A percentile compares a stretch with the other conserved stretches of the same genome.
Evolutionary conservation across 352 stramenopile genomes (phyloP).

Genomic region (Pythium sukuiense): DNA sequence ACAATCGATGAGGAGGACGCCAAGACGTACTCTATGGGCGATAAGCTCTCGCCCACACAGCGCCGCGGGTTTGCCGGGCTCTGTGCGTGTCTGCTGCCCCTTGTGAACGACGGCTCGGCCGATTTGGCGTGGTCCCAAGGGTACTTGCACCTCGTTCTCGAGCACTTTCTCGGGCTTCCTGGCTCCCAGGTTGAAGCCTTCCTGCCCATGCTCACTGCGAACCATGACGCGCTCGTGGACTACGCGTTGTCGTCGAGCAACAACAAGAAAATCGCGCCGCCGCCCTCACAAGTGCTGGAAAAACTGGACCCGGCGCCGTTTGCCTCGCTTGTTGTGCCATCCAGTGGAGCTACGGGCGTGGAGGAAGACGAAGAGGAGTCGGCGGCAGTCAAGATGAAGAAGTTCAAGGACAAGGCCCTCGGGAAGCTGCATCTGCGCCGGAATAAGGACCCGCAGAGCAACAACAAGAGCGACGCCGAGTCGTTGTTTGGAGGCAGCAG

Average conservation of each 20-base stretch:
- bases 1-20: conserved; percentile 23
- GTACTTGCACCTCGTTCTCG: conserved; percentile 65
- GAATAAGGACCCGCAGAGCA: conserved; percentile 35
- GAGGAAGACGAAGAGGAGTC: neutral
- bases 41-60: conserved; percentile 47
- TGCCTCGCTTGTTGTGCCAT: conserved; percentile 49
- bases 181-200: conserved; percentile 60
- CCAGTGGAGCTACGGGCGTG: neutral
- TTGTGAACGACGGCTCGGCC: conserved; percentile 63
- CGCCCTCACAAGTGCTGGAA: conserved; percentile 15
- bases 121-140: conserved; percentile 56
- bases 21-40: conserved; percentile 27
- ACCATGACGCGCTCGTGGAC: conserved; percentile 28
- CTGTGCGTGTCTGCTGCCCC: conserved; percentile 63
- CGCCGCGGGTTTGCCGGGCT: conserved; percentile 71
- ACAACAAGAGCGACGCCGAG: conserved; percentile 13
- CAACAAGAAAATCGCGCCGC: neutral
- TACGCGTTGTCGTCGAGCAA: conserved; percentile 17
- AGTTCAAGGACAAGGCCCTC: conserved; percentile 26
- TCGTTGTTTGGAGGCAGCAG: neutral
- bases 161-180: conserved; percentile 57
- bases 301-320: conserved; percentile 64
- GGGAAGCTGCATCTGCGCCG: conserved; percentile 25
- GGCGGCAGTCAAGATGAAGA: conserved; percentile 13
- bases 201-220: conserved; percentile 64